Evolutionary conservation across 1,284 basidiomycete genomes (phyloP), one percentile per base, ranked within the genome.

Genomic region (Ceratobasidium sp.): DNA sequence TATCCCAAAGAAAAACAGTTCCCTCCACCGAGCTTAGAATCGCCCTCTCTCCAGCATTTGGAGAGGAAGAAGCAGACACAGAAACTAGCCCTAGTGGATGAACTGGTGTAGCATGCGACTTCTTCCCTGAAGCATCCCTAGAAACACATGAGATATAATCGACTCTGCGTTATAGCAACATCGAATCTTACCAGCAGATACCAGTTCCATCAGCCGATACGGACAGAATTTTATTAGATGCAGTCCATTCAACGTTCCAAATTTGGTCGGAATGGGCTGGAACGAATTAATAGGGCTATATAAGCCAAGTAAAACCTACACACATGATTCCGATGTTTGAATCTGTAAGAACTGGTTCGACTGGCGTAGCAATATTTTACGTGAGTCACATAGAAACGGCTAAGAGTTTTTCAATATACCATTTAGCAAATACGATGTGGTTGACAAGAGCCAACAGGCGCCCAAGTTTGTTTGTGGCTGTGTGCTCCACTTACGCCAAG

Each of bases 11-110:
- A 58, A 81, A 85, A 0, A 92, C 93, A 28, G 89, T 84, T 0
- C 94, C 94, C 76, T 96, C 93, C 14, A 96, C 83, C 58, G 90
- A 91, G 76, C 93, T 92, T 76, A 89, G 91, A 45, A 96, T 79
- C 0, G 87, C 92, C 32, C 81, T 83, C 55, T 82, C 83, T 5
- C 92, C 93, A 73, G 88, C 84, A 26, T 70, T 70, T 34, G 65
- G 65, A 3, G 65, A 70, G 0, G 84, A 82, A 21, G 88, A 85
- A 3, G 87, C 86, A 6, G 91, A 92, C 28, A 95, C 81, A 4
- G 89, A 90, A 6, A 88, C 83, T 77, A 95, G 82, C 41, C 91
- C 90, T 61, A 95, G 87, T 9, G 92, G 88, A 80, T 95, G 91
- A 16, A 88, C 83, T 48, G 87, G 81, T 23, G 88, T 87, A 8